Conservation (phyloP, 2,329 filamentous ascomycete genomes). For the Colletotrichum agaves region DNA sequence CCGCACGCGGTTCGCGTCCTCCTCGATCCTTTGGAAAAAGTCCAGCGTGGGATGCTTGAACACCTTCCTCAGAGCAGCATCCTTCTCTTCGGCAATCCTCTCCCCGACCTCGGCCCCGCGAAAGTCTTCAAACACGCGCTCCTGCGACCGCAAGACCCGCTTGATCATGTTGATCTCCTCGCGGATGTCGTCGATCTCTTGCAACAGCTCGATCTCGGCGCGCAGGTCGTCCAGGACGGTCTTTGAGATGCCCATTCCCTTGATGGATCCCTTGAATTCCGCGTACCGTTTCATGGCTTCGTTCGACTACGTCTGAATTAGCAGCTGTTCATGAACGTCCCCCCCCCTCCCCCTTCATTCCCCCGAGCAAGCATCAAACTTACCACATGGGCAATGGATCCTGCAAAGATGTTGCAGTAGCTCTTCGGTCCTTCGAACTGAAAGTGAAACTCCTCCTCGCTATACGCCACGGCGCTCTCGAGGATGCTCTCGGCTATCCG, state of each 20-base stretch:
- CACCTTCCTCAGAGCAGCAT: background rate
- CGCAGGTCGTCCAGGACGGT: slow-evolving; percentile 39
- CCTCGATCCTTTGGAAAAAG: slow-evolving; percentile 36
- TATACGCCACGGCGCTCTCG: slow-evolving; percentile 29
- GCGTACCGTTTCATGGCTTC: slow-evolving; percentile 39
- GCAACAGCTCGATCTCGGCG: slow-evolving; percentile 40
- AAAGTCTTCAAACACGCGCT: slow-evolving; percentile 37
- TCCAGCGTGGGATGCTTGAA: slow-evolving; percentile 37
- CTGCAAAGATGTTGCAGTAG: slow-evolving; percentile 35
- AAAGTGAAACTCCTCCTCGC: slow-evolving; percentile 39
- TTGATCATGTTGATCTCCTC: slow-evolving; percentile 40
- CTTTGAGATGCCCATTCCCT: slow-evolving; percentile 37
- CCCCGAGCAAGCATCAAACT: background rate
- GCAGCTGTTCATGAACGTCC: too few species aligned
- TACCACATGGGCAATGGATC: slow-evolving; percentile 33
- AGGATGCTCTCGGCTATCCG: slow-evolving; percentile 27
- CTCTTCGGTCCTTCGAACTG: slow-evolving; percentile 38
- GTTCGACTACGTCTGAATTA: slow-evolving; percentile 8
- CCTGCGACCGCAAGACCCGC: slow-evolving; percentile 36
- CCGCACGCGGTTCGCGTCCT: slow-evolving; percentile 36
- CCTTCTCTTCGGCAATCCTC: background rate
- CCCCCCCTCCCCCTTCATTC: too few species aligned
- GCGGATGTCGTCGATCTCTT: slow-evolving; percentile 34
- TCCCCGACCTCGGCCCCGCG: slow-evolving; percentile 16
- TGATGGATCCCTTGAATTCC: slow-evolving; percentile 36